These are phyloP conservation scores for Vaccinium vitisidaea DNA, from an alignment of 148 eudicot genomes.

Conservation along the genomic window DNA sequence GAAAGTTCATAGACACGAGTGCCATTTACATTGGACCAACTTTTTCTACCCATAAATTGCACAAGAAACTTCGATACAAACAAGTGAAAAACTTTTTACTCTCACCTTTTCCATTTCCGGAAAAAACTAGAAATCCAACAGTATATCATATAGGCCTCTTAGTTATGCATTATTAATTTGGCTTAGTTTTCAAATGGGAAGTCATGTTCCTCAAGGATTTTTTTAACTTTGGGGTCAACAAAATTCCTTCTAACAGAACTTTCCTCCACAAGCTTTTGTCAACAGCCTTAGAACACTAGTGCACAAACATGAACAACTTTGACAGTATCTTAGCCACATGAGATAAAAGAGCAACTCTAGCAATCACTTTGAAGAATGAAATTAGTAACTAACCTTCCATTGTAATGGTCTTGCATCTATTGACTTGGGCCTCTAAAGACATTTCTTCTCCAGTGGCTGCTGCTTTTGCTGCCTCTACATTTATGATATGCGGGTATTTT, in stretches of 20 bases:
- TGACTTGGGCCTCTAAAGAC: conserved; percentile 27
- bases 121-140: not conserved
- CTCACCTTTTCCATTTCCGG: not conserved
- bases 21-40: not conserved
- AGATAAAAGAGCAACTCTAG: not conserved
- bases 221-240: not conserved
- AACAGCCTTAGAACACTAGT: not conserved
- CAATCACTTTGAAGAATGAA: not conserved
- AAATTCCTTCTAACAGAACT: not conserved
- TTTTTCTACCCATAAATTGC: not conserved
- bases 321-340: not conserved
- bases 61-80: not conserved
- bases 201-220: not conserved
- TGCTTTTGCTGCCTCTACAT: conserved; percentile 39
- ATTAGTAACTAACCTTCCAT: conserved; percentile 62
- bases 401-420: conserved; percentile 30
- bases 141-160: not conserved
- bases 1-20: not conserved
- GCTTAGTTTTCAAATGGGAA: not conserved
- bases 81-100: not conserved
- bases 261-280: not conserved
- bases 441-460: conserved; percentile 24
- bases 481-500: conserved; percentile 65
- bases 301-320: not conserved
- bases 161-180: not conserved